These are phyloP conservation scores for Populus pruinosa DNA, from an alignment of 345 rosid species.

Conservation along the genomic window DNA sequence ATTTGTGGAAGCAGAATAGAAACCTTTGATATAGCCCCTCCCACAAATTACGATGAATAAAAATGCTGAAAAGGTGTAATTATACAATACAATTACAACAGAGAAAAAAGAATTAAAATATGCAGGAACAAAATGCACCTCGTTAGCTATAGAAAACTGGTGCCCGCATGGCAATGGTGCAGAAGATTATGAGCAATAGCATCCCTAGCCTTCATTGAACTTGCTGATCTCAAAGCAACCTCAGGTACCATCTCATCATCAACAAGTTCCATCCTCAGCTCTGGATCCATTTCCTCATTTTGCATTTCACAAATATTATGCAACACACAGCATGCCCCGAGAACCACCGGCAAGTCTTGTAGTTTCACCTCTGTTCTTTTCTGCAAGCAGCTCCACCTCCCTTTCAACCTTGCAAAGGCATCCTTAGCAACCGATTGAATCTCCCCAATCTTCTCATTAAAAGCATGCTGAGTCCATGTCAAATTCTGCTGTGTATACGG, in stretches of 20 bases:
- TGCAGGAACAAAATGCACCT: constrained; percentile 1
- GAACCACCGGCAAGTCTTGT: constrained; percentile 71
- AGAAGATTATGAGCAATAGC: constrained; percentile 66
- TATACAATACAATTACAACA: constrained; percentile 1
- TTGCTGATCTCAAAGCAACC: constrained; percentile 41
- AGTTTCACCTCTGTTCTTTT: constrained; percentile 72
- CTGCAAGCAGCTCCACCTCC: constrained; percentile 78
- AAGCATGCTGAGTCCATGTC: constrained; percentile 83
- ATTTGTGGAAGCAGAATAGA: constrained; percentile 13
- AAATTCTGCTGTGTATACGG: constrained; percentile 69
- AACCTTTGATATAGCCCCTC: constrained; percentile 16
- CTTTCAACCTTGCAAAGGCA: constrained; percentile 68
- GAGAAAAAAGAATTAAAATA: constrained; percentile 19
- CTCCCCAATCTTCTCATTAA: constrained; percentile 71
- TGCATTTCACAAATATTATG: constrained; percentile 71
- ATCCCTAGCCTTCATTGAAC: constrained; percentile 64
- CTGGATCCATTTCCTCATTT: constrained; percentile 47
- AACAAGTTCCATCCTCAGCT: constrained; percentile 41
- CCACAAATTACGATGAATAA: constrained; percentile 13
- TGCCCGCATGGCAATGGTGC: constrained; percentile 75
- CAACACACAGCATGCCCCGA: constrained; percentile 79
- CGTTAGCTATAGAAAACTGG: constrained; percentile 42
- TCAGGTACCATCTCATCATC: constrained; percentile 78
- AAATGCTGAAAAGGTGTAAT: background rate
- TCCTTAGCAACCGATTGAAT: constrained; percentile 55